Conservation (phyloP, 495 filamentous ascomycete species). For the Aspergillus avenaceus region DNA sequence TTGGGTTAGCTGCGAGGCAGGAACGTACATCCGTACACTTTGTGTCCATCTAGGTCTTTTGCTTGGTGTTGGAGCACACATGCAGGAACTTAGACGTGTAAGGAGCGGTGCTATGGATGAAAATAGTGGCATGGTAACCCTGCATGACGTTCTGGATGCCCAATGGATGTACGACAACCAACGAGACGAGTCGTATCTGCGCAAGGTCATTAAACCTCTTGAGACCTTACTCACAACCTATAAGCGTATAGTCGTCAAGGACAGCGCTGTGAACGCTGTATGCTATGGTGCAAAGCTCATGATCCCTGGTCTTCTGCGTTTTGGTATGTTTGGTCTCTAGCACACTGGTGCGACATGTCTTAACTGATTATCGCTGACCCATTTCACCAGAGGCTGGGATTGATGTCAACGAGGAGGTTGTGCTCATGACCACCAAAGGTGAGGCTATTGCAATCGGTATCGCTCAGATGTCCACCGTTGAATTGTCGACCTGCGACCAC, state of each 20-base stretch:
- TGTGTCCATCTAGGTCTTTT: constrained; percentile 94
- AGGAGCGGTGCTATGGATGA: constrained; percentile 94
- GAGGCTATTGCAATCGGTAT: constrained; percentile 95
- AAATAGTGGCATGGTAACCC: constrained; percentile 77
- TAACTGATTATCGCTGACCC: constrained; percentile 18
- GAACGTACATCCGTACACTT: constrained; percentile 96
- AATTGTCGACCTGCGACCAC: constrained; percentile 88
- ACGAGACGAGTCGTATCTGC: constrained; percentile 81
- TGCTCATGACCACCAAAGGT: constrained; percentile 97
- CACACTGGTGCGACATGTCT: neutral
- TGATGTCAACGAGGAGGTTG: constrained; percentile 85
- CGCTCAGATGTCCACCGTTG: constrained; percentile 91
- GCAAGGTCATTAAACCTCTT: constrained; percentile 81
- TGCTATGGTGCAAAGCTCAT: constrained; percentile 98
- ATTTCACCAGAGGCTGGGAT: constrained; percentile 66
- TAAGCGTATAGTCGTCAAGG: constrained; percentile 96
- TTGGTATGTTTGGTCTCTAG: constrained; percentile 50
- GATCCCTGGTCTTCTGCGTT: constrained; percentile 90
- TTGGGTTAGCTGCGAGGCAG: constrained; percentile 98
- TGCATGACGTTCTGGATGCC: constrained; percentile 94
- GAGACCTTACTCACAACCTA: constrained; percentile 88
- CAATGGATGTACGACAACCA: constrained; percentile 92
- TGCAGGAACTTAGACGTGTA: constrained; percentile 96
- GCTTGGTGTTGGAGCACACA: constrained; percentile 92
- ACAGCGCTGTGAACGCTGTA: constrained; percentile 90